Base-by-base conservation (phyloP, 805 yeast species). In the Saccharomyces jurei region DNA sequence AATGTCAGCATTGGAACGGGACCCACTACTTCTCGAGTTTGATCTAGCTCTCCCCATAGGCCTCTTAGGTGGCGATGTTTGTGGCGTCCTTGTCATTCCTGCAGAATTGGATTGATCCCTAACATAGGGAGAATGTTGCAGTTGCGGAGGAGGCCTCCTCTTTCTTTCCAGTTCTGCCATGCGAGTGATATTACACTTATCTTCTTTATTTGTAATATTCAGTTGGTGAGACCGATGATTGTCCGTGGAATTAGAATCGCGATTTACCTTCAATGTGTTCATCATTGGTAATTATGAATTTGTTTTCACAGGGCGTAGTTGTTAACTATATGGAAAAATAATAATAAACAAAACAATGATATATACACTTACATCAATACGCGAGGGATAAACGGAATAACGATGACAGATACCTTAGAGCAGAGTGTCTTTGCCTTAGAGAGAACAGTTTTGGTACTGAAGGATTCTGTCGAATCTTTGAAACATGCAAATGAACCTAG, bases 1-100 rank as follows among this genome's bases (percentile, higher is more conserved):
- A 8, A 50, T 51, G 13, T 55, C 55, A 8, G 46, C 50, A 36
- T 48, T 53, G 21, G 53, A 55, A 22, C 58, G 49, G 25, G 68
- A 57, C 3, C 69, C 68, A 31, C 56, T 55, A 53, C 68, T 64
- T 49, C 63, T 60, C 10, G 69, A 65, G 53, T 67, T 65, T 1
- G 71, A 67, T 48, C 71, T 61, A 13, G 63, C 53, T 46, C 70
- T 60, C 25, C 66, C 54, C 51, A 48, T 52, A 17, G 46, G 50
- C 21, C 52, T 52, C 29, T 28, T 46, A 14, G 27, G 25, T 13
- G 47, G n/a, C 17, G 41, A 25, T n/a, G 49, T 13, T 41, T 41
- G n/a, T 4, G 32, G 49, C 4, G 44, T 36, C 44, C 17, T 36
- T 36, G 44, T 36, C 30, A 31, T 17, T 31, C 30, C 32, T n/a